phyloP scores from a whole-genome alignment of 257 asterid genomes.

The Gynochthodes officinalis region DNA sequence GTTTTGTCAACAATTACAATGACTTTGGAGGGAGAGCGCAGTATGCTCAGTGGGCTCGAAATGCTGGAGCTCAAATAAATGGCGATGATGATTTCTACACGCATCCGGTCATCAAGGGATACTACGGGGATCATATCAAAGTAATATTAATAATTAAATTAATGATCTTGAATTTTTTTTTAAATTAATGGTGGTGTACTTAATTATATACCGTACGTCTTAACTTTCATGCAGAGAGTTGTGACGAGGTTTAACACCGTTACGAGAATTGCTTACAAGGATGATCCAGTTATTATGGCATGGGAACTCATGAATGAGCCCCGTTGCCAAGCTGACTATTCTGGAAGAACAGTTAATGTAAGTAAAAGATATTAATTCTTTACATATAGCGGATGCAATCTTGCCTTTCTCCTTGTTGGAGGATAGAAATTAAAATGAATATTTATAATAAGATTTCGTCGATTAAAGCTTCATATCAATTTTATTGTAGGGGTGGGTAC shows the following conservation, averaged over 20 bases:
- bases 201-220: no score
- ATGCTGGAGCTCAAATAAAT: constrained; percentile 38
- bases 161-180: no score
- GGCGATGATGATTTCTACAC: constrained; percentile 77
- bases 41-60: constrained; percentile 58
- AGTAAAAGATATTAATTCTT: constrained; percentile 1
- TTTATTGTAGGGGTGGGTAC: constrained; percentile 35
- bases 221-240: constrained; percentile 63
- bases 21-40: constrained; percentile 64
- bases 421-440: no score
- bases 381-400: no score
- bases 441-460: neutral
- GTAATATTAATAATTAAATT: no score
- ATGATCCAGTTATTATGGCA: constrained; percentile 79
- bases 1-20: constrained; percentile 58
- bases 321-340: constrained; percentile 64
- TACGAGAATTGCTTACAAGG: constrained; percentile 42
- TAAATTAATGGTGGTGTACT: no score
- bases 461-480: neutral
- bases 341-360: constrained; percentile 65
- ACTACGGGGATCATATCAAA: constrained; percentile 65
- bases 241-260: constrained; percentile 61
- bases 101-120: constrained; percentile 42
- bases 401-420: neutral
- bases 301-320: constrained; percentile 97